Conservation (phyloP, 306 rosid species). For the Alnus glutinosa region DNA sequence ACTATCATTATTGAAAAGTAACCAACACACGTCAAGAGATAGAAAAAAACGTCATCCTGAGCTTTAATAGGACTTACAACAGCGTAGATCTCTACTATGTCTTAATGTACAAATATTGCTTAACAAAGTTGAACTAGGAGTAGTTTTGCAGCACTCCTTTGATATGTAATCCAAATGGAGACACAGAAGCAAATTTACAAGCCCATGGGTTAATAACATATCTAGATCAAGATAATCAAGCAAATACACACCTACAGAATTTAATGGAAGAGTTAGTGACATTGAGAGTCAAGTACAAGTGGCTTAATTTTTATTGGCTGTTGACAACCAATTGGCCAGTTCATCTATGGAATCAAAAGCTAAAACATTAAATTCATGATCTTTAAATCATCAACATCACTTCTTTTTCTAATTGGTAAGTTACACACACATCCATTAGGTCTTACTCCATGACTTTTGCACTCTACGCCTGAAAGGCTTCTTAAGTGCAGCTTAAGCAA, state of each 20-base stretch:
- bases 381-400: neutral
- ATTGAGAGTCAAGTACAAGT: neutral
- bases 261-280: neutral
- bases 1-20: neutral
- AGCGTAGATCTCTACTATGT: neutral
- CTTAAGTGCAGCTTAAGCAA: neutral
- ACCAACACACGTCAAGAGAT: neutral
- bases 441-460: neutral
- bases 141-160: neutral
- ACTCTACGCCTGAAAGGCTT: neutral
- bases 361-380: neutral
- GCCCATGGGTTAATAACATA: neutral
- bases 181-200: neutral
- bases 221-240: neutral
- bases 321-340: neutral
- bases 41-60: neutral
- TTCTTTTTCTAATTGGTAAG: neutral
- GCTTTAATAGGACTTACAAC: conserved; percentile 9
- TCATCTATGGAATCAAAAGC: neutral
- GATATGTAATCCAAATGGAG: neutral
- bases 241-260: neutral
- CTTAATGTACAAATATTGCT: neutral
- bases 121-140: neutral
- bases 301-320: neutral
- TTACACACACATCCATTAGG: neutral